Conservation (phyloP, 2,329 filamentous ascomycete species). For the Curvularia lunata region DNA sequence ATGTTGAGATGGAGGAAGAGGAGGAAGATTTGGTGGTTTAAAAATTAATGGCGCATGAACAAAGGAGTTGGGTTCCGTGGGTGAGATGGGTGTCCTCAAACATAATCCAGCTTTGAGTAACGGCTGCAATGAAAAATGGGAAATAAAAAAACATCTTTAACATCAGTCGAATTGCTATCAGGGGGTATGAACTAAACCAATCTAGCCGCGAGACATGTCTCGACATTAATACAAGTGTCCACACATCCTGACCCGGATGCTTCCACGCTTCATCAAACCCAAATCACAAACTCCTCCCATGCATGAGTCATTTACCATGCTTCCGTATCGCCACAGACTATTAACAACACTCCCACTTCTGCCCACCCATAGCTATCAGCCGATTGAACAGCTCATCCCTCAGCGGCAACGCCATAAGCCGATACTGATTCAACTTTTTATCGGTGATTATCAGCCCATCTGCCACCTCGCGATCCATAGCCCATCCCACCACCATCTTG, state of each 20-base stretch:
- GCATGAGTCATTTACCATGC: not conserved
- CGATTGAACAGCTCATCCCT: constrained; percentile 84
- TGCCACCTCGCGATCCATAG: constrained; percentile 72
- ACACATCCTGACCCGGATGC: not conserved
- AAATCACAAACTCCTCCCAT: constrained; percentile 4
- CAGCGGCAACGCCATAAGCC: constrained; percentile 73
- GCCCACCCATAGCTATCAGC: constrained; percentile 74
- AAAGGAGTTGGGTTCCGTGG: not conserved
- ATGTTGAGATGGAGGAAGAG: not conserved
- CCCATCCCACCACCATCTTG: constrained; percentile 82
- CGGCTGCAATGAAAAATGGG: not conserved
- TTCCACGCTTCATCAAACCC: not conserved
- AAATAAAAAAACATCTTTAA: not conserved
- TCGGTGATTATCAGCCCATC: constrained; percentile 75
- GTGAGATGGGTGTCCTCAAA: not conserved
- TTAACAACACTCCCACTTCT: constrained; percentile 86
- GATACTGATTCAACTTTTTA: constrained; percentile 61
- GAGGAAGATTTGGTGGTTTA: not conserved
- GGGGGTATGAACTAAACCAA: not conserved
- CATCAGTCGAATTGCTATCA: not conserved
- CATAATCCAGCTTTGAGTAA: not conserved
- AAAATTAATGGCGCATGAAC: not conserved
- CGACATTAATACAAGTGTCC: not conserved
- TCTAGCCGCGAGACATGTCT: not conserved
- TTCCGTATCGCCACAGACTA: not conserved